A percentile compares a stretch with the other conserved stretches of the same genome.
Conservation (phyloP, 495 filamentous ascomycete species). For the Tuber borchii region DNA sequence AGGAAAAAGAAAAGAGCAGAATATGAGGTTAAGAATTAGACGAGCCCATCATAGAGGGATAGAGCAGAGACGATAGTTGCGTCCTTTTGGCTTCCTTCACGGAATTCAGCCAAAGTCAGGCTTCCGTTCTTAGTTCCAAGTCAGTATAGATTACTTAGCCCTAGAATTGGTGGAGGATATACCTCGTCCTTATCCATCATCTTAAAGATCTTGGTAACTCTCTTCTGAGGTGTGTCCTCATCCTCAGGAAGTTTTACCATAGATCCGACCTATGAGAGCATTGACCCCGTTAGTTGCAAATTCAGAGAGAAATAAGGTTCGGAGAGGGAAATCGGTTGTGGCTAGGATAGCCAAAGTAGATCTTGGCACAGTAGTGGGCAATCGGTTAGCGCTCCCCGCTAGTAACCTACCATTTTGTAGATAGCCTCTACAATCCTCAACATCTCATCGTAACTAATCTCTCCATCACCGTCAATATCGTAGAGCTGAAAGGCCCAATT, state of each 20-base stretch:
- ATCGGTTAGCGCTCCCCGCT: neutral
- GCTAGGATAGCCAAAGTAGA: neutral
- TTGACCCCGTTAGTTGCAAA: constrained; percentile 19
- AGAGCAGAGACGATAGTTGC: constrained; percentile 98
- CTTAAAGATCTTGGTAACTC: constrained; percentile 93
- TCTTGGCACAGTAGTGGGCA: constrained; percentile 8
- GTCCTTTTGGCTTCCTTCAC: constrained; percentile 95
- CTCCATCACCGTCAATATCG: constrained; percentile 97
- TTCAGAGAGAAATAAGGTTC: neutral
- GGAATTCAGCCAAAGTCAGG: constrained; percentile 78
- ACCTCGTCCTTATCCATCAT: constrained; percentile 99
- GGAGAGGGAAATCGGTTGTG: neutral
- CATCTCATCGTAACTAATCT: constrained; percentile 99
- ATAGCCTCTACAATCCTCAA: constrained; percentile 96
- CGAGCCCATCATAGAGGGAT: constrained; percentile 91
- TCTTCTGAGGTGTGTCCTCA: constrained; percentile 97
- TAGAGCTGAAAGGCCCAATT: constrained; percentile 99
- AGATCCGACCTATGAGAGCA: constrained; percentile 67
- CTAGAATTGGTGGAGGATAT: constrained; percentile 57
- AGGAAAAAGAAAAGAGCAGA: neutral
- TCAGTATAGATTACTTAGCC: constrained; percentile 1
- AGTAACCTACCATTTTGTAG: constrained; percentile 86
- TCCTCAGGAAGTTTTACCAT: constrained; percentile 99
- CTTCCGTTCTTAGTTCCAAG: constrained; percentile 34
- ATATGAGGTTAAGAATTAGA: constrained; percentile 48